These are phyloP conservation scores for Blepharisma stoltei DNA, from an alignment of 73 alveolate genomes.

Conservation along the genomic window DNA sequence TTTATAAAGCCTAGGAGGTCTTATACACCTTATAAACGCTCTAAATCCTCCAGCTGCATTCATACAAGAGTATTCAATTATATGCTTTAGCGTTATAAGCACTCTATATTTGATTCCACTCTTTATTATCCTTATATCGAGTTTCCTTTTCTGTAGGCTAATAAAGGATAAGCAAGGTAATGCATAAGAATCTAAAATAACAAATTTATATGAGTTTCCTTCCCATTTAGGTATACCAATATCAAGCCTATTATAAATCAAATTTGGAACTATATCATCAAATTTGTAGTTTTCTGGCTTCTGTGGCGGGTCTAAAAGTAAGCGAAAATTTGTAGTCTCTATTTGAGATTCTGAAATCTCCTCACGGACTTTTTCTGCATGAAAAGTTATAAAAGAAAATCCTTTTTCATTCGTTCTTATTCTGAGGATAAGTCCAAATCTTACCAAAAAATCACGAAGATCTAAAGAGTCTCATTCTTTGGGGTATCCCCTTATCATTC, in stretches of 20 bases:
- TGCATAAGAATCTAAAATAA: not conserved
- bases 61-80: not conserved
- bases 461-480: constrained; percentile 3
- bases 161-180: not conserved
- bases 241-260: not conserved
- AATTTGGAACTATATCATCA: not conserved
- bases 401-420: not conserved
- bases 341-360: not conserved
- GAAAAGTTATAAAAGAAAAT: not conserved
- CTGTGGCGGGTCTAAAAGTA: not conserved
- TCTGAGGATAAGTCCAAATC: not conserved
- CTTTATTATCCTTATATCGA: not conserved
- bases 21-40: not conserved
- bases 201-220: not conserved
- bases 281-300: constrained; percentile 11
- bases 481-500: not conserved
- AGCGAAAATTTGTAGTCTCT: not conserved
- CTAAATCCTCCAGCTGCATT: not conserved
- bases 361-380: not conserved
- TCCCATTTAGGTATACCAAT: not conserved
- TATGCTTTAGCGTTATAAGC: not conserved
- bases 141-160: not conserved
- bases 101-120: not conserved
- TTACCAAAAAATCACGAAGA: not conserved
- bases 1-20: constrained; percentile 11